Evolutionary conservation across 2,329 filamentous ascomycete species (phyloP).

Genomic region (Penicillium fuscoglaucum): DNA sequence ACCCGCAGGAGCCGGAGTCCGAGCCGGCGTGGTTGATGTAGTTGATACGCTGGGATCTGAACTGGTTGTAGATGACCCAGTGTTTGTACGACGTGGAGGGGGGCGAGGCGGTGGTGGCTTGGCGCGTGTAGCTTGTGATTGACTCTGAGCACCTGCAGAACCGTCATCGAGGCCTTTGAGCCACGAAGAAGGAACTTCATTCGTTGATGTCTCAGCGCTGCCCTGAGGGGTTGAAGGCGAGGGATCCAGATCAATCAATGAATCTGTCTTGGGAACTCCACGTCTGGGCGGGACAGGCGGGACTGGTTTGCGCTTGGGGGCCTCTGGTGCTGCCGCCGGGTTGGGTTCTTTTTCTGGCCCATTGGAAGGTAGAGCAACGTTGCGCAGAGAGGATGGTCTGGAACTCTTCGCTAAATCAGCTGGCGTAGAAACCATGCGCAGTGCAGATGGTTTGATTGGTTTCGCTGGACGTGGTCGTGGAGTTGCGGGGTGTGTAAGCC

Average conservation of each 20-base stretch:
- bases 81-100: slow-evolving; percentile 36
- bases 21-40: slow-evolving; percentile 10
- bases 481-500: slow-evolving; percentile 20
- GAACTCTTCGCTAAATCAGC: slow-evolving; percentile 16
- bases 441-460: slow-evolving; percentile 47
- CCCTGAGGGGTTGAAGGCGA: slow-evolving; percentile 29
- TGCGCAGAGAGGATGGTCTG: slow-evolving; percentile 2
- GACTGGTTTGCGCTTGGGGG: slow-evolving; percentile 35
- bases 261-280: slow-evolving; percentile 20
- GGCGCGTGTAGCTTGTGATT: slow-evolving; percentile 15
- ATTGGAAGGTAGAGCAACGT: not conserved
- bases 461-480: slow-evolving; percentile 40
- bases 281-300: slow-evolving; percentile 43
- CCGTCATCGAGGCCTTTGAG: slow-evolving; percentile 2
- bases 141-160: slow-evolving; percentile 2
- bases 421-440: slow-evolving; percentile 38
- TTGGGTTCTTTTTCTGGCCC: not conserved
- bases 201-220: slow-evolving; percentile 22
- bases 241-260: slow-evolving; percentile 18
- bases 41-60: slow-evolving; percentile 13
- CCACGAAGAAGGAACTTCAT: slow-evolving; percentile 8
- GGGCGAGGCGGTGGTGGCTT: slow-evolving; percentile 34
- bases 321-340: slow-evolving; percentile 19
- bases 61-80: slow-evolving; percentile 24
- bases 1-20: slow-evolving; percentile 12